Evolutionary conservation across 2,329 filamentous ascomycete species (phyloP), one percentile per base, ranked within the genome.

Genomic region (Pseudogymnoascus sp.): DNA sequence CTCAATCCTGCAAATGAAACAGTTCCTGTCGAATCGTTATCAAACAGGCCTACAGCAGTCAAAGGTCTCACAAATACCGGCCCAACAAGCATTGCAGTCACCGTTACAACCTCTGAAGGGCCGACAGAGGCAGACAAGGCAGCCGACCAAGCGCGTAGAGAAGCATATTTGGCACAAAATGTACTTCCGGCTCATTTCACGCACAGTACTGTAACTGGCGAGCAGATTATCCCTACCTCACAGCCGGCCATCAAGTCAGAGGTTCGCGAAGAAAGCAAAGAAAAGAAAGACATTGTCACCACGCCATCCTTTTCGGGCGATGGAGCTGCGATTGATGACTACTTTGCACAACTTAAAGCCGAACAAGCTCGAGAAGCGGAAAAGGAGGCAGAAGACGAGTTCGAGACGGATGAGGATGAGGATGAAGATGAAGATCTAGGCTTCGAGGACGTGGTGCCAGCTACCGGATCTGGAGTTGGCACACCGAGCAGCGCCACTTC

Each of bases 141-240:
- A 37, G 85, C 84, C 35, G 87, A 89, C 70, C 79, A 82, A 64
- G 82, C 81, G n/a, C 80, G 82, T 53, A 88, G 86, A 71, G 86
- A 88, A 70, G 84, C 85, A 73, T 79, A 87, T 66, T 84, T 86
- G 1, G 78, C 81, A 68, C 86, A 90, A 71, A 91, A 91, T 71
- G 86, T 84, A 6, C 75, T 91, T 65, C 89, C 89, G 2, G 77
- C 81, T 7, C 91, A 89, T 87, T 89, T 90, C 76, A 84, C 85
- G 0, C 83, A 87, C 63, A 89, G 86, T 66, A 90, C 88, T 1
- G 82, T 90, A 59, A 85, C 81, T 4, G 84, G 85, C 60, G 81
- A 85, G 64, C 82, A 83, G n/a, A 89, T 84, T 72, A 75, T 78
- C 41, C 77, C 74, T 68, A 73, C 76, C 66, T 68, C 71, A 40